A percentile compares a stretch with the other conserved stretches of the same genome.
These are phyloP conservation scores for Sphagnum magellanicum DNA, from an alignment of 228 moss, liverwort and hornwort species.

Conservation along the genomic window DNA sequence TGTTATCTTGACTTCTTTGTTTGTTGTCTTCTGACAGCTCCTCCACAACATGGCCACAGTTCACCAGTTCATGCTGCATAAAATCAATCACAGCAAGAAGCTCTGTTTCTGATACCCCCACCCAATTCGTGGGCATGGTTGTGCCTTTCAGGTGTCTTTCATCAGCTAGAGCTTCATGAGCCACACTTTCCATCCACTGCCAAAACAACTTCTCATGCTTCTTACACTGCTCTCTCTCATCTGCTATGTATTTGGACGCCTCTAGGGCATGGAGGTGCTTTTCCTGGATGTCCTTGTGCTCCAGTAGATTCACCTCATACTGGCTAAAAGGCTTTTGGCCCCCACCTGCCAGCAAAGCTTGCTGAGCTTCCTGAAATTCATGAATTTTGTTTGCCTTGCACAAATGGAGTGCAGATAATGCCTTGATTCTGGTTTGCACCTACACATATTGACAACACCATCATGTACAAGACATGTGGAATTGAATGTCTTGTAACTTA, in stretches of 20 bases:
- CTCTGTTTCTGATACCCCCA: conserved; percentile 20
- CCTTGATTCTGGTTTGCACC: conserved; percentile 36
- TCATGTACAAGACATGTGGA: not conserved
- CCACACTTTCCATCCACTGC: conserved; percentile 68
- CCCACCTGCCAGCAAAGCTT: conserved; percentile 24
- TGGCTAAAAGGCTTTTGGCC: conserved; percentile 23
- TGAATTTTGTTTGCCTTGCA: conserved; percentile 37
- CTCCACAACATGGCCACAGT: conserved; percentile 3
- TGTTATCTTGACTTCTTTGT: not conserved
- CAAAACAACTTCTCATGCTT: conserved; percentile 50
- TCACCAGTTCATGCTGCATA: conserved; percentile 15
- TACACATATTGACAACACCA: conserved; percentile 16
- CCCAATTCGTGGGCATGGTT: not conserved
- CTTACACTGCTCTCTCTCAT: conserved; percentile 28
- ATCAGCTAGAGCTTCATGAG: conserved; percentile 22
- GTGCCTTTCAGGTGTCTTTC: conserved; percentile 1
- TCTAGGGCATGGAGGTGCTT: conserved; percentile 33
- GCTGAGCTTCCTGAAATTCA: conserved; percentile 20
- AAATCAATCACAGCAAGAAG: conserved; percentile 13
- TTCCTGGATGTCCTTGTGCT: conserved; percentile 37
- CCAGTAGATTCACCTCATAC: conserved; percentile 42
- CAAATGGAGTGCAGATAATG: conserved; percentile 35
- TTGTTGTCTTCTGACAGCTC: conserved; percentile 1
- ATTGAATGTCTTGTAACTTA: too few relatives aligned
- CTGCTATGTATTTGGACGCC: conserved; percentile 21